Percentiles rank a stretch among this genome's conserved stretches.
phyloP scores from a whole-genome alignment of 345 rosid species.

The Cardiospermum halicacabum region DNA sequence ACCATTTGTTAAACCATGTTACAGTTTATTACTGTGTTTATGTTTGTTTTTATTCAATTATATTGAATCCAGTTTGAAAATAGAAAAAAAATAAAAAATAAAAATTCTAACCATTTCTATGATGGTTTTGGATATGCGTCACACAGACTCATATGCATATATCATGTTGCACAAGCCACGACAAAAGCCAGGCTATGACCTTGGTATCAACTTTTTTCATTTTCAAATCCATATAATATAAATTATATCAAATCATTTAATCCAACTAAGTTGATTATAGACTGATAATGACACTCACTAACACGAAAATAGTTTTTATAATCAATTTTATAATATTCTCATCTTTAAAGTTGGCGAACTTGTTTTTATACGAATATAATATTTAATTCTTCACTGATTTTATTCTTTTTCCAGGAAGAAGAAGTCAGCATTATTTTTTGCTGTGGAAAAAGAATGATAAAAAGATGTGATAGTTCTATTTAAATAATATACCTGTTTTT shows the following conservation, averaged over 20 bases:
- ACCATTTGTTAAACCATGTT: too few species aligned
- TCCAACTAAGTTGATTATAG: conserved; percentile 21
- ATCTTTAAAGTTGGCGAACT: conserved; percentile 36
- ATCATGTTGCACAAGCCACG: conserved; percentile 27
- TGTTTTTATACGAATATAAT: conserved; percentile 31
- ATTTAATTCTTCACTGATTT: conserved; percentile 14
- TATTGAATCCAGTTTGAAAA: too few species aligned
- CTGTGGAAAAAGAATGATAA: conserved; percentile 19
- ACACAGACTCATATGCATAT: too few species aligned
- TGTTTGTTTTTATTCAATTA: too few species aligned
- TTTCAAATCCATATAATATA: too few species aligned
- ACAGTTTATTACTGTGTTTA: too few species aligned
- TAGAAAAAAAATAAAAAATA: too few species aligned
- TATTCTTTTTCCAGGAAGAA: conserved; percentile 24
- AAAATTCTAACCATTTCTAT: too few species aligned
- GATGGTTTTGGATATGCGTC: too few species aligned
- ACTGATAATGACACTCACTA: conserved; percentile 55
- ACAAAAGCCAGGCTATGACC: conserved; percentile 51
- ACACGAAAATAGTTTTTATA: conserved; percentile 27
- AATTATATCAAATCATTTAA: conserved; percentile 14
- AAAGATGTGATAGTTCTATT: conserved; percentile 14
- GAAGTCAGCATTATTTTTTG: conserved; percentile 20
- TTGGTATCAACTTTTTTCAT: conserved; percentile 20
- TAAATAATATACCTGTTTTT: background rate
- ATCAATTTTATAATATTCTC: conserved; percentile 1